Base-by-base conservation (phyloP, 2,329 filamentous ascomycete species). In the Zopfia rhizophila region DNA sequence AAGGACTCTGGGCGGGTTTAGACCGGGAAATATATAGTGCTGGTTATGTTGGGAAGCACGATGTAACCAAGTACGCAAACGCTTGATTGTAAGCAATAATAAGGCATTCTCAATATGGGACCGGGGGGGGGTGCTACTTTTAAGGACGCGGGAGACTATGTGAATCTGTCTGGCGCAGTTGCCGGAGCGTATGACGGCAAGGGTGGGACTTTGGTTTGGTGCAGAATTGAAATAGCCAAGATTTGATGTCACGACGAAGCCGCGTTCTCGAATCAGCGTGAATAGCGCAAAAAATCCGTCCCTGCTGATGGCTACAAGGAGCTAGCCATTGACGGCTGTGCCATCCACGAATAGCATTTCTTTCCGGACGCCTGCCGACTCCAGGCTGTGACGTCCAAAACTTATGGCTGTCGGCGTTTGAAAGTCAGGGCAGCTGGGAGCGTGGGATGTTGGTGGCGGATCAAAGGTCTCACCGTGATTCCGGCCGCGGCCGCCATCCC, bases 101-200 rank as follows among this genome's bases (percentile, higher is more conserved):
- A 39, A 45, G 39, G 47, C 25, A 45, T 22, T 25, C 31, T 36
- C 23, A 36, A 51, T 30, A 40, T 42, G 30, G 14, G 38, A 44
- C 33, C 50, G 47, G 66, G 66, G 66, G n/a, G 59, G 54, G 38
- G 42, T 38, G 52, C 43, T 52, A 49, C 45, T 48, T 45, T 58
- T 64, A 56, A 66, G 53, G 45, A 48, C 35, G 45, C 47, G 51
- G 51, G 44, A 37, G 47, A 42, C 30, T 44, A 52, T 51, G 33
- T 59, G 52, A 51, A 60, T 57, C 57, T 42, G 37, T 49, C 61
- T 65, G 57, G 57, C 58, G 40, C 43, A 56, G 53, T 32, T 55
- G 53, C 58, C 56, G 58, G 53, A 46, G 40, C 38, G 53, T 61
- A 69, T 68, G 65, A 67, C 64, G 66, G 65, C 64, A 68, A 65